Evolutionary conservation across 257 asterid species (phyloP).

Genomic region (Paraleonurus japonicus): DNA sequence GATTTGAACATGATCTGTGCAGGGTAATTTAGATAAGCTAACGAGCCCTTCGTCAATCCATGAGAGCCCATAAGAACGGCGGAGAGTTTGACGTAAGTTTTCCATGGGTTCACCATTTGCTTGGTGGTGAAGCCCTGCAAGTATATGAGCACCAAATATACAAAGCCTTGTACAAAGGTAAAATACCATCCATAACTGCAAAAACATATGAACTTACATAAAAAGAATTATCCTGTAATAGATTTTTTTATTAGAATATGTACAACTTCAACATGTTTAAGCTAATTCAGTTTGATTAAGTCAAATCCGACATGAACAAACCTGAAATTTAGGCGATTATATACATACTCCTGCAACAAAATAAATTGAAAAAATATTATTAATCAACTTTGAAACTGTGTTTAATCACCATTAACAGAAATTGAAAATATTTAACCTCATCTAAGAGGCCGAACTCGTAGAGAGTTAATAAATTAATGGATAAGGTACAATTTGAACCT

Average conservation of each 20-base stretch:
- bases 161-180: constrained; percentile 90
- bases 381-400: constrained; percentile 30
- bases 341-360: constrained; percentile 78
- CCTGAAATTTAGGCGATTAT: constrained; percentile 85
- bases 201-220: no score
- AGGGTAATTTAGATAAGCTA: constrained; percentile 89
- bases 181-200: constrained; percentile 95
- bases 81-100: constrained; percentile 78
- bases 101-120: constrained; percentile 98
- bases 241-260: neutral
- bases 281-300: neutral
- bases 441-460: no score
- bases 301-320: constrained; percentile 22
- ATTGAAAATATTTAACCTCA: no score
- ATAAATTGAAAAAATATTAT: constrained; percentile 13
- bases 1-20: constrained; percentile 98
- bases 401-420: neutral
- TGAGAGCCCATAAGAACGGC: constrained; percentile 96
- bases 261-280: neutral
- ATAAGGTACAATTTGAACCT: no score
- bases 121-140: constrained; percentile 88
- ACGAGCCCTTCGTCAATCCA: constrained; percentile 87
- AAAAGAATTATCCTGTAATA: no score
- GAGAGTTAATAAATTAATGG: no score
- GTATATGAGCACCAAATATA: constrained; percentile 66